Evolutionary conservation across 805 yeast species (phyloP), one percentile per base, ranked within the genome.

Genomic region (Candida odintsovae): DNA sequence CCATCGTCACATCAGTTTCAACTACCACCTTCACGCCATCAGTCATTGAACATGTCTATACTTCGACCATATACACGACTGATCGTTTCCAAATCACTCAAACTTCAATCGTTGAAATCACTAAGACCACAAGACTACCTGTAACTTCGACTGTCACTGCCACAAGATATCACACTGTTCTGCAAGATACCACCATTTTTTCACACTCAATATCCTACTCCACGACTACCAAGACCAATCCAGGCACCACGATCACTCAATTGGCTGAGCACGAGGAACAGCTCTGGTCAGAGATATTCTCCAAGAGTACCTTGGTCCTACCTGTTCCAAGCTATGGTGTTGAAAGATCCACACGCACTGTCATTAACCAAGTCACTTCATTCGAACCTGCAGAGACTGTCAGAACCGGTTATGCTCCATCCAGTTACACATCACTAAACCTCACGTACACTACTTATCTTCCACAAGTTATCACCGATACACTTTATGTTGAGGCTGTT

Each of bases 281-380:
- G 4, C 39, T 40, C 4, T 51, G 46, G 47, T 29, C 43, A 2
- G 38, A 40, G 8, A 38, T 52, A 3, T n/a, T 18, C 2, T 33
- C 44, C 3, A 33, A 38, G 11, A 44, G 50, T 16, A 50, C 57
- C 0, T 39, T 56, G 47, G 48, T 50, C 10, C 31, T 52, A 6
- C 56, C 59, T 12, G 21, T 53, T 18, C 48, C 53, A 38, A 38
- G 35, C 15, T 43, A 40, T 35, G 42, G 48, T 1, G 28, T 48
- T 12, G 38, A 28, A 2, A 46, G 51, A 1, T 31, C 41, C 10
- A 47, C 55, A 2, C 31, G 35, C 15, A 40, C 51, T 1, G 5
- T 8, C 3, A n/a, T 41, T 1, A 10, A 44, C 4, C 41, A 51
- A 0, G 29, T 21, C 1, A 42, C 53, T 4, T 35, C 18, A 13